A percentile compares a stretch with the other conserved stretches of the same genome.
These are phyloP conservation scores for rapeseed (Brassica napus) DNA, from an alignment of 345 rosid species.

Conservation along the genomic window DNA sequence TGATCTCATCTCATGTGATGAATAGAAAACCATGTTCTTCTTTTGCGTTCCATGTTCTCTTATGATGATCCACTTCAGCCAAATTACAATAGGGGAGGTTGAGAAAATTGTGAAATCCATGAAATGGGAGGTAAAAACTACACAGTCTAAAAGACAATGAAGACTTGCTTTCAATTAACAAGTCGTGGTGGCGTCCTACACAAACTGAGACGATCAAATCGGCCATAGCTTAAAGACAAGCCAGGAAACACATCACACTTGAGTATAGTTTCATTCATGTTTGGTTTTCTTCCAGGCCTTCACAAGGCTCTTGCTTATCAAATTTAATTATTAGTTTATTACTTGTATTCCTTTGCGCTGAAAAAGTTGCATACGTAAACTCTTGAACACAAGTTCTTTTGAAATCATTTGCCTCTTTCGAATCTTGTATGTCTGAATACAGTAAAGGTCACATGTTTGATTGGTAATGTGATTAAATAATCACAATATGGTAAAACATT, in stretches of 20 bases:
- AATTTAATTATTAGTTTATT: background rate
- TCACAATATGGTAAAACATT: background rate
- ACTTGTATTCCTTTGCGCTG: background rate
- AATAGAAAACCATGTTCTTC: background rate
- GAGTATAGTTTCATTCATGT: conserved; percentile 19
- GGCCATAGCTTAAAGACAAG: conserved; percentile 49
- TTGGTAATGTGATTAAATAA: background rate
- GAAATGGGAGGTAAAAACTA: conserved; percentile 60
- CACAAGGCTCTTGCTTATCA: conserved; percentile 10
- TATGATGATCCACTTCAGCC: too few relatives aligned
- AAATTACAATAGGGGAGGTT: conserved; percentile 56
- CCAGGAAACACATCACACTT: conserved; percentile 10
- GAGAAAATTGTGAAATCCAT: conserved; percentile 65
- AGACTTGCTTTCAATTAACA: conserved; percentile 60
- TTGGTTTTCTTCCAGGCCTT: background rate
- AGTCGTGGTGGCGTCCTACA: conserved; percentile 77
- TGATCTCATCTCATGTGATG: background rate
- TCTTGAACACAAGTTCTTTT: too few relatives aligned
- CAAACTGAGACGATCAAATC: conserved; percentile 53
- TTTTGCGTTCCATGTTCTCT: conserved; percentile 52
- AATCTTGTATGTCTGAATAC: background rate
- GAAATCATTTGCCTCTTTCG: too few relatives aligned
- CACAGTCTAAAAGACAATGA: conserved; percentile 55
- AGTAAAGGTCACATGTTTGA: background rate
- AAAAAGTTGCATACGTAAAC: conserved; percentile 6